phyloP scores from a whole-genome alignment of 331 rosid genomes.

The Acacia concinna region DNA sequence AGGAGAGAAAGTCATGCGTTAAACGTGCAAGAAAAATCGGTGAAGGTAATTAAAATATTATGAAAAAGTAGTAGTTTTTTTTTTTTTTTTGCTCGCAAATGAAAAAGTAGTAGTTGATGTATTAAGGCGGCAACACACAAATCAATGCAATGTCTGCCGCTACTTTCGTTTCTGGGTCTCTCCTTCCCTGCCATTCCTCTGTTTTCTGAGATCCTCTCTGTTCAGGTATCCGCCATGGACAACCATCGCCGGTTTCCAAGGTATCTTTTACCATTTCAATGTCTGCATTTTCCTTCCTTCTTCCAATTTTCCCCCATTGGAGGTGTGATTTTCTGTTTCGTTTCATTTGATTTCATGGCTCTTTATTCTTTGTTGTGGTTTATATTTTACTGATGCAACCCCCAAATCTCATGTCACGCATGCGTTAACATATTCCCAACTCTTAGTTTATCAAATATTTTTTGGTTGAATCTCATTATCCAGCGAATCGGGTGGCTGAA shows the following conservation, averaged over 20 bases:
- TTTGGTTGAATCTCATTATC: neutral
- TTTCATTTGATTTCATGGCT: slow-evolving; percentile 12
- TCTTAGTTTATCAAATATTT: neutral
- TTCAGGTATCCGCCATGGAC: slow-evolving; percentile 43
- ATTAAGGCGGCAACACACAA: slow-evolving; percentile 31
- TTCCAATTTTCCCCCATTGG: neutral
- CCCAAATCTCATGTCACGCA: slow-evolving; percentile 15
- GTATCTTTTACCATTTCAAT: slow-evolving; percentile 17
- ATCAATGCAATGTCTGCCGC: slow-evolving; percentile 48
- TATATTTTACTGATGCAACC: neutral
- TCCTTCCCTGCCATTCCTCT: neutral
- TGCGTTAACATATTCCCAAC: neutral
- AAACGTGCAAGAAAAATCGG: slow-evolving; percentile 47
- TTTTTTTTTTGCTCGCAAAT: too few relatives aligned
- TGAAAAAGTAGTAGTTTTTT: neutral
- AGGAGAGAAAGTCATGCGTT: slow-evolving; percentile 34
- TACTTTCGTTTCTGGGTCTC: slow-evolving; percentile 29
- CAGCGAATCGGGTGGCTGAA: neutral
- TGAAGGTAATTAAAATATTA: slow-evolving; percentile 19
- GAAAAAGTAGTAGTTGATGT: neutral
- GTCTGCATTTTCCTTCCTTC: neutral
- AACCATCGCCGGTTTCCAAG: slow-evolving; percentile 42
- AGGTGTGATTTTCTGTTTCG: neutral
- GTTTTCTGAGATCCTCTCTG: slow-evolving; percentile 30
- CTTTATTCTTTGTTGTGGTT: neutral